Evolutionary conservation across 805 yeast species (phyloP).

Genomic region (Metschnikowia cerradonensis): DNA sequence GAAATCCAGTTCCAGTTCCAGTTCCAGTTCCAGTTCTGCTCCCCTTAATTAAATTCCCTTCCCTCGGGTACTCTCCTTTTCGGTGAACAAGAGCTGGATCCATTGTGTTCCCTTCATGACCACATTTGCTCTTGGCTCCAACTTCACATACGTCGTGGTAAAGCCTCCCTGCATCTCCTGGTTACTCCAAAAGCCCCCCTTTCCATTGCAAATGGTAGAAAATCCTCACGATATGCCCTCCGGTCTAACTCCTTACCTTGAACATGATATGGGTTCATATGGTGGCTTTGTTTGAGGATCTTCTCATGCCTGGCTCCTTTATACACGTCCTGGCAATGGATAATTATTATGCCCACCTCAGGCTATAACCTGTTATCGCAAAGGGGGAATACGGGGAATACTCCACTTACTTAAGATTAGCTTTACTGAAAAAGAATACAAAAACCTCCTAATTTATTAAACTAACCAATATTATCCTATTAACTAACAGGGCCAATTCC

Average conservation of each 20-base stretch:
- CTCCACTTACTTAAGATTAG: too few species aligned
- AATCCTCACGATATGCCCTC: conserved; percentile 71
- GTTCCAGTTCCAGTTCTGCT: too few species aligned
- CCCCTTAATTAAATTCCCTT: background rate
- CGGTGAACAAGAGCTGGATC: conserved; percentile 51
- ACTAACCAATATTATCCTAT: too few species aligned
- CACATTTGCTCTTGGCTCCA: conserved; percentile 53
- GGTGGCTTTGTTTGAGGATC: conserved; percentile 60
- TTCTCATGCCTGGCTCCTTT: conserved; percentile 67
- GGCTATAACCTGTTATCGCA: too few species aligned
- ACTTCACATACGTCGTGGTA: conserved; percentile 67
- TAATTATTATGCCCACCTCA: conserved; percentile 23
- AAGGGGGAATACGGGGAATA: too few species aligned
- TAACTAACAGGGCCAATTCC: too few species aligned
- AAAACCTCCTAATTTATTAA: too few species aligned
- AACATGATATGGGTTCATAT: conserved; percentile 61
- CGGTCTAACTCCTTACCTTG: conserved; percentile 60
- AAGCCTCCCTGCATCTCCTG: conserved; percentile 73
- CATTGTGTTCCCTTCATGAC: conserved; percentile 43
- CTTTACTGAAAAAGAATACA: too few species aligned
- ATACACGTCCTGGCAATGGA: conserved; percentile 79
- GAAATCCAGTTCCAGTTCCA: too few species aligned
- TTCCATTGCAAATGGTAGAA: conserved; percentile 73
- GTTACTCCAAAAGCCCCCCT: conserved; percentile 63
- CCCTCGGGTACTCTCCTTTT: conserved; percentile 5